phyloP scores from a whole-genome alignment of 257 asterid genomes.

The Ilex asprella region DNA sequence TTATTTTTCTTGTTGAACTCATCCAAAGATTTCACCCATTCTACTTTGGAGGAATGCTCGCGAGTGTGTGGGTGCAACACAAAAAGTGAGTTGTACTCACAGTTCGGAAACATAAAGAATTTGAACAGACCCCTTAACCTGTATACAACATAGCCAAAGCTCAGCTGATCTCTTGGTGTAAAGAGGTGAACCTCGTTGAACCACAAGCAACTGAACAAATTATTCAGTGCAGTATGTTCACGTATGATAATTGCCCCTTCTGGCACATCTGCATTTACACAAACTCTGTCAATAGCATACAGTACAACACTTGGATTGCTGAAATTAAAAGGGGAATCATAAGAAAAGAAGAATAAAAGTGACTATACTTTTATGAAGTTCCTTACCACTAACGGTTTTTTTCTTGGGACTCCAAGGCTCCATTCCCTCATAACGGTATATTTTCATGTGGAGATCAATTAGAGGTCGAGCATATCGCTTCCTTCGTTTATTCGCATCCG shows the following conservation, averaged over 20 bases:
- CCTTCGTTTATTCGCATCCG: slow-evolving; percentile 89
- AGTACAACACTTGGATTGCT: background rate
- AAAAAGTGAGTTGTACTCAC: slow-evolving; percentile 88
- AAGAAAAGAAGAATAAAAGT: no score
- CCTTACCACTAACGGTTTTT: slow-evolving; percentile 62
- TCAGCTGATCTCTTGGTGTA: slow-evolving; percentile 95
- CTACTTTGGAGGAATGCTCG: slow-evolving; percentile 90
- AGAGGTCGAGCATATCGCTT: slow-evolving; percentile 96
- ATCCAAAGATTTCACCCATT: slow-evolving; percentile 76
- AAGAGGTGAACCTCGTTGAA: slow-evolving; percentile 93
- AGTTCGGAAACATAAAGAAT: slow-evolving; percentile 81
- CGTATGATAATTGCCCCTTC: slow-evolving; percentile 97
- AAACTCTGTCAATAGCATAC: background rate
- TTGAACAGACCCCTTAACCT: slow-evolving; percentile 62
- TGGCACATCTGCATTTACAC: slow-evolving; percentile 68
- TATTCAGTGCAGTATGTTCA: slow-evolving; percentile 69
- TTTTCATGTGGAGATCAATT: slow-evolving; percentile 83
- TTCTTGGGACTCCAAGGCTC: slow-evolving; percentile 72
- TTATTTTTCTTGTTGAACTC: slow-evolving; percentile 64
- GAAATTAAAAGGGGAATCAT: background rate
- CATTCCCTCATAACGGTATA: slow-evolving; percentile 80
- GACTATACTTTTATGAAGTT: background rate
- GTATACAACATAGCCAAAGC: slow-evolving; percentile 87
- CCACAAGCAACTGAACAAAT: slow-evolving; percentile 95
- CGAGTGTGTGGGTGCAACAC: slow-evolving; percentile 77